phyloP scores from a whole-genome alignment of 345 rosid species.

The Anastatica hierochuntica region DNA sequence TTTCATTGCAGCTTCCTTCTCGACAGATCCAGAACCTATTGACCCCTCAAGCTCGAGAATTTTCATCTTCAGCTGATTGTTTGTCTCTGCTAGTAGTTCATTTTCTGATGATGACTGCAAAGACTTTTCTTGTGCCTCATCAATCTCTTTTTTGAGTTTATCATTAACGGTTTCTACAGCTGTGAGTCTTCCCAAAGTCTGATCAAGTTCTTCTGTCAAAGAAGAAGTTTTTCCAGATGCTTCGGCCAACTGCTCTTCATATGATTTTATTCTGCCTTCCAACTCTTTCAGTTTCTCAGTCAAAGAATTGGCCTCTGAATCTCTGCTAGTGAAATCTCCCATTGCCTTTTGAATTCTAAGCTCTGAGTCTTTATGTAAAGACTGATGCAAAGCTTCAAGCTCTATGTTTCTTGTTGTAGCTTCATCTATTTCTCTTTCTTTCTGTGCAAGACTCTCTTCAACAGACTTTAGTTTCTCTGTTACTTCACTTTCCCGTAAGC shows the following conservation, averaged over 20 bases:
- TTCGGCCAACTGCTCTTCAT: conserved; percentile 55
- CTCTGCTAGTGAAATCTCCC: conserved; percentile 51
- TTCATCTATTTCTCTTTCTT: conserved; percentile 46
- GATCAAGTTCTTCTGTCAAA: conserved; percentile 65
- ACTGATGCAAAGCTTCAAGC: conserved; percentile 52
- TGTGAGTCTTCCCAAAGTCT: conserved; percentile 38
- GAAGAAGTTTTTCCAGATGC: conserved; percentile 42
- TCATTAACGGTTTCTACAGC: conserved; percentile 50
- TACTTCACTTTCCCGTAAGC: conserved; percentile 50
- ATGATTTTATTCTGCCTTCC: conserved; percentile 49
- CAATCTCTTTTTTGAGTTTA: conserved; percentile 48
- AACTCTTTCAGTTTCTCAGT: conserved; percentile 48
- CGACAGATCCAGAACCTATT: conserved; percentile 43
- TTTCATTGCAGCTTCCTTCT: conserved; percentile 55
- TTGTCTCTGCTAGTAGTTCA: conserved; percentile 61
- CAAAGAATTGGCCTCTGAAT: conserved; percentile 62
- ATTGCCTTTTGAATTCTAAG: conserved; percentile 48
- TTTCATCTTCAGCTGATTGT: conserved; percentile 65
- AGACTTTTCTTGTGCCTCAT: conserved; percentile 50
- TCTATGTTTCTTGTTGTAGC: conserved; percentile 43
- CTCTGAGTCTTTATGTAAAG: conserved; percentile 56
- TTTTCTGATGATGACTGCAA: conserved; percentile 52
- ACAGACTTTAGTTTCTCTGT: conserved; percentile 68
- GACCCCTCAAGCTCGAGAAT: conserved; percentile 68
- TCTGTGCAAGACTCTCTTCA: conserved; percentile 58